These are phyloP conservation scores for Musa acuminata DNA, from an alignment of 176 grass and related monocot species.

Conservation along the genomic window DNA sequence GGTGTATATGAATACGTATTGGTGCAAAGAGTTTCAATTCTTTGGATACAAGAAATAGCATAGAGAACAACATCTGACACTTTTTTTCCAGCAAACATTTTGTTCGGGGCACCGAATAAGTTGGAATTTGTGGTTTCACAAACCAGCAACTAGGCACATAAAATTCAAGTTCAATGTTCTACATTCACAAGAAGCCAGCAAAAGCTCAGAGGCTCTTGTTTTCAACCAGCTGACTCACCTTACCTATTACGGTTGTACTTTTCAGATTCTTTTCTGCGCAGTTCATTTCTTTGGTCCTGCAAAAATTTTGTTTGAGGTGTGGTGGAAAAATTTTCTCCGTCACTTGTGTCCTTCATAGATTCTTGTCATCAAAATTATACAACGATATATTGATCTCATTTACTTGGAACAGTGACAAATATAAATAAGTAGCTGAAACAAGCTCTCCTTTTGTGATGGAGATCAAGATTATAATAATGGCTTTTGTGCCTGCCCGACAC, in stretches of 20 bases:
- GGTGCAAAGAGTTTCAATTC: not conserved
- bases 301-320: not conserved
- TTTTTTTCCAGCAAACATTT: not conserved
- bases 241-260: not conserved
- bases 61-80: not conserved
- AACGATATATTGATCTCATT: not conserved
- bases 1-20: not conserved
- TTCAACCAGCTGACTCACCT: not conserved
- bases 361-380: not conserved
- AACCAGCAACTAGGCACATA: constrained; percentile 24
- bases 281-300: not conserved
- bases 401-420: not conserved
- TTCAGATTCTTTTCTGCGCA: not conserved
- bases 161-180: constrained; percentile 5
- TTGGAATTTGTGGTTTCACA: constrained; percentile 10
- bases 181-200: constrained; percentile 13
- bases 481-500: not conserved
- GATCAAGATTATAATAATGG: too few relatives aligned
- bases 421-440: not conserved
- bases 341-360: not conserved
- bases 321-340: not conserved
- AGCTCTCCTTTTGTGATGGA: too few relatives aligned
- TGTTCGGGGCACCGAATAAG: constrained; percentile 8
- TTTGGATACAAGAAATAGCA: not conserved
- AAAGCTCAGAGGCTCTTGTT: not conserved